Percentiles rank a stretch among this genome's conserved stretches.
Conservation (phyloP, 2,329 filamentous ascomycete genomes). For the Monilinia vaccinii-corymbosi region DNA sequence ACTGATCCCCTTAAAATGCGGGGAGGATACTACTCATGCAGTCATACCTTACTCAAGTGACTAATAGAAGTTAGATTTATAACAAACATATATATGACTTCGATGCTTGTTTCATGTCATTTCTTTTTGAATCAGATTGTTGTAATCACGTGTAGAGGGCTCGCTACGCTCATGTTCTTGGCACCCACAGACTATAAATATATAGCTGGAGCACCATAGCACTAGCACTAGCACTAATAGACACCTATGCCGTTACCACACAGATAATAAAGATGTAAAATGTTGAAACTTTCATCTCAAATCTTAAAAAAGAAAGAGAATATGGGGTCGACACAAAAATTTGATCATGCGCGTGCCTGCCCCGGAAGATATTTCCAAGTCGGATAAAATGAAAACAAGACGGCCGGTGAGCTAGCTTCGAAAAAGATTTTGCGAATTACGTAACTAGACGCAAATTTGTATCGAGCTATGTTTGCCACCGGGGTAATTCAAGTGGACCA, state of each 20-base stretch:
- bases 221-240: no score
- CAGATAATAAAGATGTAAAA: no score
- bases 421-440: constrained; percentile 8
- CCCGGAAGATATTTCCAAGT: neutral
- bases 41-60: neutral
- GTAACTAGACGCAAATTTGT: neutral
- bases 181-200: no score
- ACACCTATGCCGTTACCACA: no score
- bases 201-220: no score
- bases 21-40: no score
- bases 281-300: neutral
- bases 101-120: neutral
- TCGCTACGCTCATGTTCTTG: no score
- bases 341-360: neutral
- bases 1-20: no score
- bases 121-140: neutral
- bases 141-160: no score
- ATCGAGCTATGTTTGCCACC: neutral
- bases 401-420: neutral
- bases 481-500: neutral
- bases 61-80: neutral
- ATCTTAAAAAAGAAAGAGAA: neutral
- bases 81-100: neutral
- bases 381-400: constrained; percentile 1
- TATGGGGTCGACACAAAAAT: neutral